Evolutionary conservation across 108 stramenopile species (phyloP), one percentile per base, ranked within the genome.

Genomic region (Poteriospumella lacustris): DNA sequence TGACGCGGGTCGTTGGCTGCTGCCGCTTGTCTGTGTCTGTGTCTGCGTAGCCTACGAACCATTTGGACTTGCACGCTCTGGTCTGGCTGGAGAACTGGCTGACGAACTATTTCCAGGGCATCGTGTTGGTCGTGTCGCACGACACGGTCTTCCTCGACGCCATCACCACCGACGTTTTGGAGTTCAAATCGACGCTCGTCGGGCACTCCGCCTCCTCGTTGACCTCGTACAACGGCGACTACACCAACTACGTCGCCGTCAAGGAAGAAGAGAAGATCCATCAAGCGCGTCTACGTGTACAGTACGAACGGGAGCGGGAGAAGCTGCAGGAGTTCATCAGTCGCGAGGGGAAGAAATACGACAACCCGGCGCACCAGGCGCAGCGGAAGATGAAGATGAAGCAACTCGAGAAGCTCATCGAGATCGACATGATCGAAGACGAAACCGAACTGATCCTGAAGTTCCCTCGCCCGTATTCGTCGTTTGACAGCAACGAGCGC

Each of bases 361-460:
- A 68, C 36, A 40, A 40, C 19, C 40, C 64, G 28, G 64, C 38
- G 19, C 64, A 68, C 24, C 64, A 68, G 36, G 12, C 64, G 19
- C 64, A 68, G 64, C 19, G 64, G 38, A 68, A 68, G 36, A 68
- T 68, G 64, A 68, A 68, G 24, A 68, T 68, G 36, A 68, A 68
- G 64, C 28, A 68, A 68, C 36, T 68, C 15, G 64, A 68, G 24
- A 68, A 39, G 15, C 19, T 68, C 15, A 19, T 39, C 19, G 64
- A 68, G 19, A 39, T 68, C 19, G 64, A 68, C 15, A 40, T 19
- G 24, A 39, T 68, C 24, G 64, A 68, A 40, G 28, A 68, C 12
- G 64, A 68, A 12, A 68, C 19, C 28, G 64, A 68, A 68, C 19
- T 36, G 19, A 19, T 68, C 19, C 15, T 68, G 64, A 40, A 12